phyloP scores from a whole-genome alignment of 495 filamentous ascomycete species.

The Acidiella bohemica region DNA sequence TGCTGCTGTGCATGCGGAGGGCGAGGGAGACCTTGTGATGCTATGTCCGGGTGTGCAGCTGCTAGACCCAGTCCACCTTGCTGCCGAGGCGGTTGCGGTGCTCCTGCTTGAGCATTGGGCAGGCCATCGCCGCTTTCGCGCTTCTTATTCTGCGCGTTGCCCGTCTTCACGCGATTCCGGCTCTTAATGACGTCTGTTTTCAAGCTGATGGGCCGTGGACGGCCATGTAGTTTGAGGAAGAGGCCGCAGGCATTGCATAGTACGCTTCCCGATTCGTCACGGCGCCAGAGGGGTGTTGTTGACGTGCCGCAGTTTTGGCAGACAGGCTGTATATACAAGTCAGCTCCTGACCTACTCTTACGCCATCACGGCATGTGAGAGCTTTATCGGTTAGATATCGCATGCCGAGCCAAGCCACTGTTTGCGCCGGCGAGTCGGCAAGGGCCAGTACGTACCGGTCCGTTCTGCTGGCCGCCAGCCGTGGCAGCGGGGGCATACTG shows the following conservation, averaged over 20 bases:
- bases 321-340: conserved; percentile 53
- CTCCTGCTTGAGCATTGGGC: background rate
- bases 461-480: conserved; percentile 13
- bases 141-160: conserved; percentile 74
- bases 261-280: conserved; percentile 92
- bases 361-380: too few relatives aligned
- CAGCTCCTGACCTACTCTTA: too few relatives aligned
- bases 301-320: conserved; percentile 96
- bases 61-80: conserved; percentile 38
- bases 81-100: background rate
- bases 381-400: too few relatives aligned
- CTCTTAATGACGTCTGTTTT: conserved; percentile 99
- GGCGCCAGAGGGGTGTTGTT: conserved; percentile 90
- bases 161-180: conserved; percentile 89
- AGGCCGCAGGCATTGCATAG: conserved; percentile 98
- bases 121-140: conserved; percentile 35
- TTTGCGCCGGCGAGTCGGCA: too few relatives aligned
- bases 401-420: too few relatives aligned
- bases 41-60: conserved; percentile 42
- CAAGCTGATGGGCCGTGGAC: conserved; percentile 82
- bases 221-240: conserved; percentile 91
- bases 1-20: conserved; percentile 30
- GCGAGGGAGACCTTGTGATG: conserved; percentile 10
- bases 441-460: conserved; percentile 12
- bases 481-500: conserved; percentile 20